phyloP scores from a whole-genome alignment of 345 rosid genomes.

The Streptanthus diversifolius region DNA sequence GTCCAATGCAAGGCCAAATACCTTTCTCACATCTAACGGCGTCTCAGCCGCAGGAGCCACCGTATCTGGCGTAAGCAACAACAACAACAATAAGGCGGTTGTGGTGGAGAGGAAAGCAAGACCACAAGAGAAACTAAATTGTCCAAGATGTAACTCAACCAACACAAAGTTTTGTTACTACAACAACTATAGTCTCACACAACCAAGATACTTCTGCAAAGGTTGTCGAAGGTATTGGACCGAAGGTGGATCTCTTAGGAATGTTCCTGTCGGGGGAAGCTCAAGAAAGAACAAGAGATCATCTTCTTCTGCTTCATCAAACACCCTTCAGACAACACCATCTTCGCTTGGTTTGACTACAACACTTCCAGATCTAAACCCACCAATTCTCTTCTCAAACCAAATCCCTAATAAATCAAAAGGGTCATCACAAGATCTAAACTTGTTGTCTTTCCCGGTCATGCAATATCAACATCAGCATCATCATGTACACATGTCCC shows the following conservation, averaged over 20 bases:
- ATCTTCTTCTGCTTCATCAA: slow-evolving; percentile 14
- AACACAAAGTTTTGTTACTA: slow-evolving; percentile 94
- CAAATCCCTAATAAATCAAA: slow-evolving; percentile 32
- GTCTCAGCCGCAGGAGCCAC: slow-evolving; percentile 16
- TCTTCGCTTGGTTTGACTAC: slow-evolving; percentile 32
- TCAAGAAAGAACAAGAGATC: slow-evolving; percentile 62
- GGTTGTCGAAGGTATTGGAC: slow-evolving; percentile 96
- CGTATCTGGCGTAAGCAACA: slow-evolving; percentile 25
- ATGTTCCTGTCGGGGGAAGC: slow-evolving; percentile 87
- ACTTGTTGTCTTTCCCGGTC: slow-evolving; percentile 36
- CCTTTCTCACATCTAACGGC: slow-evolving; percentile 20
- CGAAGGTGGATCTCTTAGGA: slow-evolving; percentile 81
- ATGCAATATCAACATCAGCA: slow-evolving; percentile 36
- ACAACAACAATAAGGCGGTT: slow-evolving; percentile 23
- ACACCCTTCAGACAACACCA: slow-evolving; percentile 23
- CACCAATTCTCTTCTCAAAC: slow-evolving; percentile 32
- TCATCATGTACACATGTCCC: slow-evolving; percentile 31
- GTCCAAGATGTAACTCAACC: slow-evolving; percentile 85
- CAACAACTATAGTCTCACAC: slow-evolving; percentile 86
- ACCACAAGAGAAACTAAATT: slow-evolving; percentile 55
- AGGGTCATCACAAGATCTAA: slow-evolving; percentile 37
- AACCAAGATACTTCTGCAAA: slow-evolving; percentile 90
- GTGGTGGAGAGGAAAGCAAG: slow-evolving; percentile 33
- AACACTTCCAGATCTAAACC: slow-evolving; percentile 34
- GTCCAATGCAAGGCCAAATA: slow-evolving; percentile 27